These are phyloP conservation scores for Paecilomyces niveus DNA, from an alignment of 2,329 filamentous ascomycete genomes.

Conservation along the genomic window DNA sequence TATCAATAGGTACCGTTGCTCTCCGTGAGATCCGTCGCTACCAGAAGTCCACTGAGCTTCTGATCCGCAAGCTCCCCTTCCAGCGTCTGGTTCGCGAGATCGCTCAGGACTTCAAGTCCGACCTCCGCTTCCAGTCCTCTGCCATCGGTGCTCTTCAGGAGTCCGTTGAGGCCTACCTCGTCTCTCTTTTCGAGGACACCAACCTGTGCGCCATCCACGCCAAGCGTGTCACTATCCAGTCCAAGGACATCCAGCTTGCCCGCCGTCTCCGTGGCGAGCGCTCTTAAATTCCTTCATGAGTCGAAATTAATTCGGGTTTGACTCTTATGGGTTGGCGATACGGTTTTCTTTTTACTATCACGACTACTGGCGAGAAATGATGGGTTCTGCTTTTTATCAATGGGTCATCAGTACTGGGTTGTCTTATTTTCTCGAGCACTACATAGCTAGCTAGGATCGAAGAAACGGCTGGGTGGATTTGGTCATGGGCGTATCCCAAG, in stretches of 20 bases:
- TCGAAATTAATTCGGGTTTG: slow-evolving; percentile 21
- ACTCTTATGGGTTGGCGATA: slow-evolving; percentile 32
- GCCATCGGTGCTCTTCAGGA: slow-evolving; percentile 97
- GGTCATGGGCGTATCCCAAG: slow-evolving; percentile 5
- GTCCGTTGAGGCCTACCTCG: slow-evolving; percentile 96
- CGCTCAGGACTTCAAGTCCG: slow-evolving; percentile 89
- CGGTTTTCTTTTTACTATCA: slow-evolving; percentile 29
- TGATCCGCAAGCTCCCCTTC: slow-evolving; percentile 97
- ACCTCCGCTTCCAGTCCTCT: slow-evolving; percentile 95
- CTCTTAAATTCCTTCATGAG: slow-evolving; percentile 50
- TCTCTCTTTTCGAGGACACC: slow-evolving; percentile 97
- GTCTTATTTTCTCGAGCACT: slow-evolving; percentile 14
- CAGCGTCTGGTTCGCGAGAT: slow-evolving; percentile 97
- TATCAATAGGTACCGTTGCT: slow-evolving; percentile 67
- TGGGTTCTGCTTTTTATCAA: slow-evolving; percentile 33
- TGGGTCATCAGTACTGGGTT: slow-evolving; percentile 32
- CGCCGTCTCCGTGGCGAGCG: slow-evolving; percentile 91
- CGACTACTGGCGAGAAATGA: slow-evolving; percentile 39
- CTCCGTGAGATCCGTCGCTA: slow-evolving; percentile 98
- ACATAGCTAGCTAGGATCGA: slow-evolving; percentile 8
- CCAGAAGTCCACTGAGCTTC: slow-evolving; percentile 92
- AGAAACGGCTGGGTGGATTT: slow-evolving; percentile 3
- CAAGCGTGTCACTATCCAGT: slow-evolving; percentile 95
- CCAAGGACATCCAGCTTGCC: slow-evolving; percentile 94
- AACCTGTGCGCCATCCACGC: slow-evolving; percentile 98